Evolutionary conservation across 306 rosid species (phyloP), one percentile per base, ranked within the genome.

Genomic region (Hippophae gyantsensis): DNA sequence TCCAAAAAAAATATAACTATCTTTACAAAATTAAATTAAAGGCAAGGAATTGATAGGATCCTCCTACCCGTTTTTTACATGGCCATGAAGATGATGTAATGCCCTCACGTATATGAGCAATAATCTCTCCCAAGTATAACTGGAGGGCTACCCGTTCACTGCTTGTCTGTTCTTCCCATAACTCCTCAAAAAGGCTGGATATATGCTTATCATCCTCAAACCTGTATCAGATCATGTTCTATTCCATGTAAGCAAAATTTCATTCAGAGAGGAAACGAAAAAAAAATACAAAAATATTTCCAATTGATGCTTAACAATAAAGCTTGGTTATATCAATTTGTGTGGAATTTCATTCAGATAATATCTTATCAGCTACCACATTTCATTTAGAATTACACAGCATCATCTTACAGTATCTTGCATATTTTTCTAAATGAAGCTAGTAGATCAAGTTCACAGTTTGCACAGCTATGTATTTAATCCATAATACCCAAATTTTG

Each of bases 81-180:
- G 88, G 56, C 98, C 95, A 92, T 23, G 96, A 87, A 7, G 98
- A 87, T 54, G 89, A 83, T 61, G 82, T 74, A 71, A 90, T 74
- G 74, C 89, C 71, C 57, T 83, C 86, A 69, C 86, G 76, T 57
- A 90, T 79, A 40, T 85, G 89, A 25, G 89, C 78, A 60, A 87
- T 92, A 76, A 87, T 81, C 84, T 90, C 96, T 44, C 75, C 87
- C 38, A 83, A 58, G 77, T 92, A 92, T 56, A 92, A 69, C 38
- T 83, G 92, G 66, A 92, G 95, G 58, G 96, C 82, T 72, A 82
- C 66, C n/a, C 85, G 86, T 59, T 92, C 98, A 42, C 95, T 87
- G 68, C 98, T 92, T 43, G 95, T 83, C 78, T 78, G 82, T 80
- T 87, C 96, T 82, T 92, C 95, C 98, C 98, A 92, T 70, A 92